phyloP scores from a whole-genome alignment of 164 flowering plant species.

The Vitis rotundifolia region DNA sequence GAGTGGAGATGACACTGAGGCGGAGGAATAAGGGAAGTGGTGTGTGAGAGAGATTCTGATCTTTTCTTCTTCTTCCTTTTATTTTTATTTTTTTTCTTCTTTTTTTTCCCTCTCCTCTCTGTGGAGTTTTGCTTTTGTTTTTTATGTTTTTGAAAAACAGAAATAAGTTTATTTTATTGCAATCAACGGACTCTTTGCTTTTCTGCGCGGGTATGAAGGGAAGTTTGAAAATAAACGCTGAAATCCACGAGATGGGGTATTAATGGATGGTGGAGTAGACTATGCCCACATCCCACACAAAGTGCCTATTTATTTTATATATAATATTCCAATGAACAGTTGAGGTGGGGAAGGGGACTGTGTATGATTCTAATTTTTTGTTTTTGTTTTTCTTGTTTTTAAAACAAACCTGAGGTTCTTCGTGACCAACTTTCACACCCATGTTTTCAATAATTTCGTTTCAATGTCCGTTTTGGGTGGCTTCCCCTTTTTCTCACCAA shows the following conservation, averaged over 20 bases:
- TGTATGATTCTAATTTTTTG: too few species aligned
- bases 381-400: too few species aligned
- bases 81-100: not conserved
- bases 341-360: not conserved
- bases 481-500: too few species aligned
- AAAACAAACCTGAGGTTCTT: too few species aligned
- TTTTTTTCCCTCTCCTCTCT: slow-evolving; percentile 3
- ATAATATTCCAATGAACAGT: not conserved
- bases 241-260: slow-evolving; percentile 50
- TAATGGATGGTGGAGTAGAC: slow-evolving; percentile 20
- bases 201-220: slow-evolving; percentile 63
- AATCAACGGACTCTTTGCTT: slow-evolving; percentile 37
- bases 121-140: not conserved
- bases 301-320: too few species aligned
- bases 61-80: not conserved
- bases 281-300: slow-evolving; percentile 13
- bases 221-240: slow-evolving; percentile 71
- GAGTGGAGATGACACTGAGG: too few species aligned
- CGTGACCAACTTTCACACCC: too few species aligned
- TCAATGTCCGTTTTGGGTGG: too few species aligned
- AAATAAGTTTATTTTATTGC: slow-evolving; percentile 8
- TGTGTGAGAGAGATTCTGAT: too few species aligned
- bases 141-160: not conserved
- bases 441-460: too few species aligned
- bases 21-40: too few species aligned